Conservation (phyloP, 2,329 filamentous ascomycete genomes). For the Didymosphaeria variabile region DNA sequence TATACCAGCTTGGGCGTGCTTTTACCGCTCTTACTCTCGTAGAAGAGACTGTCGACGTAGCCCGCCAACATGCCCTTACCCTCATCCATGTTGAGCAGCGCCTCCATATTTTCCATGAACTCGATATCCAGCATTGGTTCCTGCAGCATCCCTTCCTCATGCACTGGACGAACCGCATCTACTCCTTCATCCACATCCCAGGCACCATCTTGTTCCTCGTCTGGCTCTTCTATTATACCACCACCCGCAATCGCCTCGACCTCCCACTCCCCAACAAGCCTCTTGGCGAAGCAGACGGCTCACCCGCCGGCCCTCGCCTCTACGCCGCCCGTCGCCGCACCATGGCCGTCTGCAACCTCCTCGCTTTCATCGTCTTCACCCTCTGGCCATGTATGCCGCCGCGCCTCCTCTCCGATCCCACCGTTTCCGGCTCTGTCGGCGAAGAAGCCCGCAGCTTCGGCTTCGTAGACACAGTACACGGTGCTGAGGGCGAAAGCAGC, state of each 20-base stretch:
- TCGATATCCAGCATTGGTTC: constrained; percentile 67
- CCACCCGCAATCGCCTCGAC: constrained; percentile 63
- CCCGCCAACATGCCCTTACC: constrained; percentile 73
- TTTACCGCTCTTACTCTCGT: constrained; percentile 75
- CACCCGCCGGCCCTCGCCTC: constrained; percentile 59
- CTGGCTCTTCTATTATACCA: constrained; percentile 75
- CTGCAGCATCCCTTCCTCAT: constrained; percentile 65
- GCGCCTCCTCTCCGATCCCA: constrained; percentile 62
- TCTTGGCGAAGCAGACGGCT: constrained; percentile 48
- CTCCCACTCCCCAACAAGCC: constrained; percentile 52
- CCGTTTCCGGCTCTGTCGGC: constrained; percentile 64
- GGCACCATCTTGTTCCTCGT: constrained; percentile 76
- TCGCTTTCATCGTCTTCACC: constrained; percentile 66
- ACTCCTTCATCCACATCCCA: constrained; percentile 81
- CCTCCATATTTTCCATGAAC: constrained; percentile 72
- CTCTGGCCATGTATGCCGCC: constrained; percentile 65
- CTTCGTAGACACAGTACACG: constrained; percentile 68
- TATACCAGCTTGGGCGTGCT: constrained; percentile 78
- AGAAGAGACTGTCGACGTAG: constrained; percentile 73
- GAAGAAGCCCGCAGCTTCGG: constrained; percentile 67
- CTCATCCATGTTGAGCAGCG: constrained; percentile 72
- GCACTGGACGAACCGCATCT: constrained; percentile 75
- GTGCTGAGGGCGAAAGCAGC: constrained; percentile 67
- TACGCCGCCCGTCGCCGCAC: constrained; percentile 66
- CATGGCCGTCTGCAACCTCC: constrained; percentile 66